These are phyloP conservation scores for Mycena olivaceomarginata DNA, from an alignment of 768 basidiomycete genomes.

Conservation along the genomic window DNA sequence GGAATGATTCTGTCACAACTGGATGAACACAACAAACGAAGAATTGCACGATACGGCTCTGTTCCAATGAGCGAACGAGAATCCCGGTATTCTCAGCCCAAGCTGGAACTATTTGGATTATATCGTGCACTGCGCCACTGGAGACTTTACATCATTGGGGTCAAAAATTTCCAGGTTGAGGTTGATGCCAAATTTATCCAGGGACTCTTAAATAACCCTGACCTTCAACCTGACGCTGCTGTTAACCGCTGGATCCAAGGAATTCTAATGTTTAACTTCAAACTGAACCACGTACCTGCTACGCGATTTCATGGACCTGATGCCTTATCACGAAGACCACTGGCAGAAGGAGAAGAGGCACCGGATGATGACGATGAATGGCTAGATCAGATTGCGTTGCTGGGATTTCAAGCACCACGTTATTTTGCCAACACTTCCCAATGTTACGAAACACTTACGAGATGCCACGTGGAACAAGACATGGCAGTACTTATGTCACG, in stretches of 20 bases:
- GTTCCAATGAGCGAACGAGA: constrained; percentile 56
- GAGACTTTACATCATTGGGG: neutral
- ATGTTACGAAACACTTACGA: no score
- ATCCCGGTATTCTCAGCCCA: constrained; percentile 12
- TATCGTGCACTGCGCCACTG: neutral
- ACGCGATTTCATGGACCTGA: neutral
- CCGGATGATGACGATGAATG: neutral
- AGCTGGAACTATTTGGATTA: constrained; percentile 42
- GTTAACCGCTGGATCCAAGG: no score
- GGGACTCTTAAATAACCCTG: neutral
- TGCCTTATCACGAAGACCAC: neutral
- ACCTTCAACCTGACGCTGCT: neutral
- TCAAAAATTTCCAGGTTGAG: neutral
- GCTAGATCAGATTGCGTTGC: neutral
- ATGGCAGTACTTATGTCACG: no score
- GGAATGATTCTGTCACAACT: constrained; percentile 57
- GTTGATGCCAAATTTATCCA: neutral
- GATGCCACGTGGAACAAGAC: no score
- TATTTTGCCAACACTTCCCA: no score
- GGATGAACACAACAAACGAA: constrained; percentile 47
- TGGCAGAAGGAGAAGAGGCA: neutral
- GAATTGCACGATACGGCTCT: constrained; percentile 54
- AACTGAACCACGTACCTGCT: neutral
- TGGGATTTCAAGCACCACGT: no score
- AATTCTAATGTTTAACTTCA: neutral